Evolutionary conservation across 2,329 filamentous ascomycete species (phyloP), one percentile per base, ranked within the genome.

Genomic region (Orbilia quercus): DNA sequence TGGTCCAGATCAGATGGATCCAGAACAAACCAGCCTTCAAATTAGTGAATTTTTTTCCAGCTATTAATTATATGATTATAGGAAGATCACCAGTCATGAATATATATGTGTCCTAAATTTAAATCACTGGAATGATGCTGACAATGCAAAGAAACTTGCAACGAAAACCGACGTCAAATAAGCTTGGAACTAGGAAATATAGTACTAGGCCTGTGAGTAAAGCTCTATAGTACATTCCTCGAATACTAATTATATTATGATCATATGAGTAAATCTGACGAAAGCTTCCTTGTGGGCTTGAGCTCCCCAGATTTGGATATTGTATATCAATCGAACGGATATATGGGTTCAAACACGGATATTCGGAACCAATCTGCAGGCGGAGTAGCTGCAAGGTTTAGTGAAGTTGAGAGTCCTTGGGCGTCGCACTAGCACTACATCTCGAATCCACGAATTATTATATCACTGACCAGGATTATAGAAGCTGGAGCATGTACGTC

Each of bases 361-460:
- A 4, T n/a, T 57, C 53, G 53, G 53, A 44, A 23, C 7, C 12
- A 44, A 31, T 42, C 18, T 14, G 38, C 25, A 18, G 44, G 7
- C 14, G 31, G 4, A 4, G 51, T 25, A 22, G 16, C 7, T 40
- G 16, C 51, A 55, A 42, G 34, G 31, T 55, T 12, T 20, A 53
- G n/a, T n/a, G n/a, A n/a, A 9, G 28, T 44, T 20, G 40, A 44
- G 14, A 44, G n/a, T 14, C 40, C 4, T 44, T n/a, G 5, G 12
- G 5, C 14, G 44, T 20, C 11, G 44, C 11, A n/a, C 44, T 2
- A 20, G 44, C 16, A 23, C 1, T 47, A 20, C 16, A 47, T 20
- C 23, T 9, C 9, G 20, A 11, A 47, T 47, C 44, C 16, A 20
- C 2, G 16, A 31, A 31, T n/a, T n/a, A 18, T 7, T 18, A 48